phyloP scores from a whole-genome alignment of 805 yeast species.

The Lipomyces mesembrius region DNA sequence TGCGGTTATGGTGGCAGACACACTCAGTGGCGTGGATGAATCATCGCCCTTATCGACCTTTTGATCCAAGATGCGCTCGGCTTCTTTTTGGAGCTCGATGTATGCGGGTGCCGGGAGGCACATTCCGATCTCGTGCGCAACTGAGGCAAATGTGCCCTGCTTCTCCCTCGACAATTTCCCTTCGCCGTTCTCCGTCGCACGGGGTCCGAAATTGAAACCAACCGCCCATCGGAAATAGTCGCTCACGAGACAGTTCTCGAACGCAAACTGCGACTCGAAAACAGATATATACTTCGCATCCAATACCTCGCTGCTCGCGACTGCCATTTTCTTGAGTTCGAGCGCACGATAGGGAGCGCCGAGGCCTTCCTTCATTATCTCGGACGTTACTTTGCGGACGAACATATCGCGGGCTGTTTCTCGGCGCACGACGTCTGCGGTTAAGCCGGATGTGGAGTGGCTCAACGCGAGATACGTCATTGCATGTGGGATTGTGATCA shows the following conservation, averaged over 20 bases:
- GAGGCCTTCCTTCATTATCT: slow-evolving; percentile 15
- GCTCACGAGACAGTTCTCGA: slow-evolving; percentile 20
- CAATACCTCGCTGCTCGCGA: slow-evolving; percentile 20
- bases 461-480: slow-evolving; percentile 23
- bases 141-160: not conserved
- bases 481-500: slow-evolving; percentile 34
- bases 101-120: slow-evolving; percentile 9
- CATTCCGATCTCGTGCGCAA: slow-evolving; percentile 1
- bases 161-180: not conserved
- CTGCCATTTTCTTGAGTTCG: slow-evolving; percentile 26
- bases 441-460: slow-evolving; percentile 13
- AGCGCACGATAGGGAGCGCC: slow-evolving; percentile 28
- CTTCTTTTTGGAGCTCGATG: slow-evolving; percentile 11
- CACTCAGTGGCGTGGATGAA: slow-evolving; percentile 3
- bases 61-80: slow-evolving; percentile 6
- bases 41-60: not conserved
- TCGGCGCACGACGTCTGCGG: slow-evolving; percentile 29
- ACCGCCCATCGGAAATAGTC: slow-evolving; percentile 23
- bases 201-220: slow-evolving; percentile 25
- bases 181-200: not conserved
- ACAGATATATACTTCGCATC: slow-evolving; percentile 13
- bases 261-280: slow-evolving; percentile 26
- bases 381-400: slow-evolving; percentile 16
- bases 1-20: slow-evolving; percentile 6
- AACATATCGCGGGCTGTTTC: slow-evolving; percentile 22